Percentiles rank a stretch among this genome's conserved stretches.
Conservation (phyloP, 768 basidiomycete species). For the Serpula lacrymans region DNA sequence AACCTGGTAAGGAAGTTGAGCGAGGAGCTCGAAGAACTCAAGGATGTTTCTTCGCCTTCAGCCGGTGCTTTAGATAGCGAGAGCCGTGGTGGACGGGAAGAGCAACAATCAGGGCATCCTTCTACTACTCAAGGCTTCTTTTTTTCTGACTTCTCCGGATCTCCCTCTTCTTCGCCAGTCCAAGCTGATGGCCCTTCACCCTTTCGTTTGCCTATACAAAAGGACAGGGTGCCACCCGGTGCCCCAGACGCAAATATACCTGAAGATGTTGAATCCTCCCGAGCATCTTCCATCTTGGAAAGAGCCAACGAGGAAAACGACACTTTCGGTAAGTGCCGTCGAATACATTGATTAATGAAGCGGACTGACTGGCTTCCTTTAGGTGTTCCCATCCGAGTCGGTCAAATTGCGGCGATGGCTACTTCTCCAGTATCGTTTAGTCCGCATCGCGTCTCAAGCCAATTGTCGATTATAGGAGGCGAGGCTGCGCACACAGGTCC, state of each 20-base stretch:
- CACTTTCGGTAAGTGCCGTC: slow-evolving; percentile 22
- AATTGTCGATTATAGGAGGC: slow-evolving; percentile 16
- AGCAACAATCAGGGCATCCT: slow-evolving; percentile 10
- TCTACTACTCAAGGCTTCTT: slow-evolving; percentile 11
- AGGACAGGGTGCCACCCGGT: slow-evolving; percentile 2
- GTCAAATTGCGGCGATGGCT: slow-evolving; percentile 14
- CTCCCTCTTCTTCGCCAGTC: slow-evolving; percentile 10
- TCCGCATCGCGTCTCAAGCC: slow-evolving; percentile 14
- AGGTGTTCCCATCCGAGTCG: slow-evolving; percentile 23
- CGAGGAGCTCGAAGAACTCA: slow-evolving; percentile 31
- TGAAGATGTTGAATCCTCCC: slow-evolving; percentile 24
- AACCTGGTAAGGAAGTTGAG: slow-evolving; percentile 39
- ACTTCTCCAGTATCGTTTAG: slow-evolving; percentile 10
- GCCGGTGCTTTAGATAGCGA: slow-evolving; percentile 12
- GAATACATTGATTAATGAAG: not conserved
- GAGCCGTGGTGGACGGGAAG: slow-evolving; percentile 6
- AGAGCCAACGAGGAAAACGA: slow-evolving; percentile 19
- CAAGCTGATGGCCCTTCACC: slow-evolving; percentile 9
- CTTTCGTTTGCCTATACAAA: slow-evolving; percentile 6
- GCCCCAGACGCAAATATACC: slow-evolving; percentile 11
- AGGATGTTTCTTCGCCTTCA: slow-evolving; percentile 5
- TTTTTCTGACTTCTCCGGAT: slow-evolving; percentile 13
- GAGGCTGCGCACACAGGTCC: slow-evolving; percentile 5
- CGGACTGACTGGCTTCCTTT: slow-evolving; percentile 2
- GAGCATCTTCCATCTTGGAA: slow-evolving; percentile 17